phyloP scores from a whole-genome alignment of 495 filamentous ascomycete species.

The Hypoxylon subgilvum region DNA sequence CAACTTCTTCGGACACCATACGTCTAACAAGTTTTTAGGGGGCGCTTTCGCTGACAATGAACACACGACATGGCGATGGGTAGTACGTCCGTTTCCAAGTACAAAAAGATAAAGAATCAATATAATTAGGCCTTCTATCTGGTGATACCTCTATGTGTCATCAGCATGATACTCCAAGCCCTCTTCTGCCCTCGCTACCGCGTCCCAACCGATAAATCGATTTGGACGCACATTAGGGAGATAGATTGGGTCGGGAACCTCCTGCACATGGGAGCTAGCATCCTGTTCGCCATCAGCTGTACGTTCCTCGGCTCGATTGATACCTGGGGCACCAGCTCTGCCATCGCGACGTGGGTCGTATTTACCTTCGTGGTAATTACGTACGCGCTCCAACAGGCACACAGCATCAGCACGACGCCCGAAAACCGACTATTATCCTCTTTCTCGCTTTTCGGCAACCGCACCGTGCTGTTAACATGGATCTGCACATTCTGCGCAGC shows the following conservation, averaged over 20 bases:
- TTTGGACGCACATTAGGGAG: constrained; percentile 45
- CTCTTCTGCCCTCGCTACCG: constrained; percentile 56
- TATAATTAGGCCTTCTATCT: constrained; percentile 62
- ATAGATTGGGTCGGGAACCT: constrained; percentile 47
- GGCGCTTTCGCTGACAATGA: constrained; percentile 58
- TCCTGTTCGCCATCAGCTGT: constrained; percentile 24
- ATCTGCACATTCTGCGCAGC: constrained; percentile 36
- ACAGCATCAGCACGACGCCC: constrained; percentile 52
- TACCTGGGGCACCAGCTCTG: constrained; percentile 17
- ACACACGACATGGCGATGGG: constrained; percentile 59
- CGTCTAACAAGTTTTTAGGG: constrained; percentile 10
- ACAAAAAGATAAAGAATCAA: neutral
- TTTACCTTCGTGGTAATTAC: constrained; percentile 23
- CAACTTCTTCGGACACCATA: neutral
- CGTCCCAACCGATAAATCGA: constrained; percentile 46
- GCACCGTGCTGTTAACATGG: constrained; percentile 21
- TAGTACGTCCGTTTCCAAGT: constrained; percentile 1
- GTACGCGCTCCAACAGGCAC: constrained; percentile 43
- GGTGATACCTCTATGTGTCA: constrained; percentile 61
- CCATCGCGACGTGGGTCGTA: constrained; percentile 24
- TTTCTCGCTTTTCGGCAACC: constrained; percentile 44
- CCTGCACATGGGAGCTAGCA: constrained; percentile 25
- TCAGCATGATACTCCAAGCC: constrained; percentile 59
- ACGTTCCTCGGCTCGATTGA: constrained; percentile 54
- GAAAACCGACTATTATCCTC: constrained; percentile 58